Base-by-base conservation (phyloP, 495 filamentous ascomycete species). In the Podospora conica region DNA sequence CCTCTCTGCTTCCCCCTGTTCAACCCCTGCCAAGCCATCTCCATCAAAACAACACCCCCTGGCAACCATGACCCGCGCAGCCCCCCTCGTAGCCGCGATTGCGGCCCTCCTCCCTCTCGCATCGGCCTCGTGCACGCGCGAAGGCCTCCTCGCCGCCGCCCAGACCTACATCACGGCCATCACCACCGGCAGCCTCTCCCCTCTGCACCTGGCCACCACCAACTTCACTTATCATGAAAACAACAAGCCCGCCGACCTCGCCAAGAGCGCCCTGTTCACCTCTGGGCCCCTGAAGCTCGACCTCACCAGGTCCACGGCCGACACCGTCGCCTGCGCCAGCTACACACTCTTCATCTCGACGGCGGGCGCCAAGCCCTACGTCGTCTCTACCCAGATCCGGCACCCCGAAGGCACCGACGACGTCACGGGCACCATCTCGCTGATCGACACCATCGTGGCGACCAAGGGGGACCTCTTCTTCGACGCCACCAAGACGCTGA, bases 241-340 rank as follows among this genome's bases (percentile, higher is more conserved):
- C 61, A 71, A 74, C 63, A 54, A 53, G 9, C 24, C 67, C 3
- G 65, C 60, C 28, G 67, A 70, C 59, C 65, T 78, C 5, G 61
- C 61, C 61, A 66, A 59, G 60, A 69, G 53, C 10, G 74, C 76
- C 7, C 65, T 78, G 23, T 70, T 82, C 22, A 65, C 69, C 57
- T 66, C 40, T 0, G 40, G 72, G 55, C 64, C 78, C 7, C 67
- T 79, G 27, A 78, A 67, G 3, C 74, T 82, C 71, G 72, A 75
- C 48, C 67, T 71, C 8, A 73, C 75, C 65, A 73, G 76, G 64
- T 77, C 63, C 61, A 69, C 76, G 18, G 68, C 75, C 71, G 80
- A 82, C 73, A 75, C 73, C 1, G 68, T 70, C 11, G 66, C 72
- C 58, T 82, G 79, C 68, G 76, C 77, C 7, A 75, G 77, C 33